Evolutionary conservation across 345 rosid genomes (phyloP), one percentile per base, ranked within the genome.

Genomic region (Diplotaxis tenuifolia): DNA sequence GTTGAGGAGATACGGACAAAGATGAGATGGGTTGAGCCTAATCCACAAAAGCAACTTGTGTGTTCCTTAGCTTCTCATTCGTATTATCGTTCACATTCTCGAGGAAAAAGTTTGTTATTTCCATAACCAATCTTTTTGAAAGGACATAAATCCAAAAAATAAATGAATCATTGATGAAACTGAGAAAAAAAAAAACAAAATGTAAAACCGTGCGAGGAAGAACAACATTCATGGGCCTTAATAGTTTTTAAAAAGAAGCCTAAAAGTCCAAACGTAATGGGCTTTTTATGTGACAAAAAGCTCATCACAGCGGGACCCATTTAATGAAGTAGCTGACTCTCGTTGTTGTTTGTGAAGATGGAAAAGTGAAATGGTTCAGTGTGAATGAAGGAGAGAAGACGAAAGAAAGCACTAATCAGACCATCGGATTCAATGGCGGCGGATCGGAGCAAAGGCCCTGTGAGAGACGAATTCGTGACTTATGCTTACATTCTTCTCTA

Each of bases 401-500:
- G 11, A 14, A 68, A 4, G 0, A 52, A 18, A 57, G 21, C n/a
- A 2, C 0, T 42, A 42, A 65, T 50, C 67, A 47, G 50, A n/a
- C 8, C 1, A 28, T 52, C 54, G 73, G 11, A 14, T 38, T 71
- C 75, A 84, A 90, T 91, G 98, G 92, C 88, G 82, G 96, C 88
- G 82, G 96, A 86, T 87, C 89, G 82, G 68, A 66, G 66, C 68
- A 78, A 67, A 77, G 74, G 79, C 32, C 34, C 80, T 68, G 29
- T 71, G 73, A 82, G 79, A 73, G 90, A 73, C 55, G 84, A 76
- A 74, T 23, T 85, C 28, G 14, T 78, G 36, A 89, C 96, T 29
- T 94, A 94, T 80, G 84, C 89, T 68, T 94, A 89, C 83, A 82
- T 94, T 81, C 77, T 88, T 77, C 88, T 94, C 68, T 94, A 94